Evolutionary conservation across 2,329 filamentous ascomycete species (phyloP).

Genomic region (Colletotrichum gigasporum): DNA sequence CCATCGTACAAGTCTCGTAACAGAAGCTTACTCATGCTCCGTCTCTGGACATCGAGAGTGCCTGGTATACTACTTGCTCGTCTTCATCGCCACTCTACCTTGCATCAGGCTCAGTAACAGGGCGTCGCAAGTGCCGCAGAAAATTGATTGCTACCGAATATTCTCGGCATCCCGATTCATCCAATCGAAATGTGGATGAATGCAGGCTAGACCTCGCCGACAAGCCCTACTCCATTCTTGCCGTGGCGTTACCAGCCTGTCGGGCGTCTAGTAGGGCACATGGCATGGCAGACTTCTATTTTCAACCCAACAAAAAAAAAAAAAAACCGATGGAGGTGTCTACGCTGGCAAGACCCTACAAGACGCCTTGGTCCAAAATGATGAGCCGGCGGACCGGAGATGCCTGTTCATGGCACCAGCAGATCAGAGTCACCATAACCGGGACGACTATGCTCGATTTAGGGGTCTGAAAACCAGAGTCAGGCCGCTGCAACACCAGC

Average conservation of each 20-base stretch:
- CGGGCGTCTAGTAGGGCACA: background rate
- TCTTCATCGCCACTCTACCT: background rate
- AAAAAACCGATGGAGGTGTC: background rate
- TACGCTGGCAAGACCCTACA: too few relatives aligned
- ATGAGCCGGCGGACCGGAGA: conserved; percentile 26
- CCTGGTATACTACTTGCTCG: background rate
- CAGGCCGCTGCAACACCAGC: background rate
- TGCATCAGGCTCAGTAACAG: background rate
- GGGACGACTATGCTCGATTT: background rate
- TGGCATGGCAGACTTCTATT: background rate
- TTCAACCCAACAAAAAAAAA: background rate
- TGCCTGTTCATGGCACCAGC: background rate
- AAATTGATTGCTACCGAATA: background rate
- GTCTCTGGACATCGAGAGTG: background rate
- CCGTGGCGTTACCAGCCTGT: background rate
- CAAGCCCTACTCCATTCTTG: background rate
- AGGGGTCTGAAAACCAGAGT: background rate
- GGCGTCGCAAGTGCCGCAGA: background rate
- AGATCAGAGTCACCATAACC: background rate
- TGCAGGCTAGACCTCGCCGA: background rate
- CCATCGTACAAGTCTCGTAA: background rate
- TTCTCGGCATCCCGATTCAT: background rate
- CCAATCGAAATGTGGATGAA: background rate
- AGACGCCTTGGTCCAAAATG: background rate
- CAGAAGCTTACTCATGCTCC: conserved; percentile 21